Evolutionary conservation across 1,139 yeast species (phyloP).

Genomic region (Petasospora fabianii): DNA sequence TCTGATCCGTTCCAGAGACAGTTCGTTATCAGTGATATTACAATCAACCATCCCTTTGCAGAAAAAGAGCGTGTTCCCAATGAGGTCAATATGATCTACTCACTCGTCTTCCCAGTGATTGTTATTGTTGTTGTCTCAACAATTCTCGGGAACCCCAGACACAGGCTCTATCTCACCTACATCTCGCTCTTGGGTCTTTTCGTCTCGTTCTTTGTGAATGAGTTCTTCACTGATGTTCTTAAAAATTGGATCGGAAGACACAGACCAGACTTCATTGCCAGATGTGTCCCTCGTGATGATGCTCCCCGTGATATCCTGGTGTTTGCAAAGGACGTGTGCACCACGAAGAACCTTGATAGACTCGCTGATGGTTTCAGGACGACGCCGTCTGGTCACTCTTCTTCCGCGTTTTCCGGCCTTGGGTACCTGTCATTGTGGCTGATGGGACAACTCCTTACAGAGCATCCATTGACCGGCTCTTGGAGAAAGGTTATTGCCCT

Average conservation of each 20-base stretch:
- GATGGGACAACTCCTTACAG: constrained; percentile 53
- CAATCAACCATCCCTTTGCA: constrained; percentile 72
- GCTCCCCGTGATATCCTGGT: constrained; percentile 47
- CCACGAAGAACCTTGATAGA: constrained; percentile 41
- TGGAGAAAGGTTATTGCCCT: constrained; percentile 48
- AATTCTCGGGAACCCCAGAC: constrained; percentile 36
- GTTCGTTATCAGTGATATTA: constrained; percentile 52
- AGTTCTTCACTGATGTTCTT: constrained; percentile 58
- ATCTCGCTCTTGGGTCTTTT: constrained; percentile 50
- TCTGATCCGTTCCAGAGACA: constrained; percentile 66
- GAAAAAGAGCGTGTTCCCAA: constrained; percentile 56
- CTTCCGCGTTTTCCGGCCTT: constrained; percentile 62
- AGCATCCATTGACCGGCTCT: constrained; percentile 42
- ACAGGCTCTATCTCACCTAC: constrained; percentile 43
- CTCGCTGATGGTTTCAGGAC: constrained; percentile 71
- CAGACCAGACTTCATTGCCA: constrained; percentile 72
- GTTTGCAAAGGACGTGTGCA: constrained; percentile 58
- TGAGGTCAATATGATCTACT: constrained; percentile 35
- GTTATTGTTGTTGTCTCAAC: constrained; percentile 35
- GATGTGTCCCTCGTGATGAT: constrained; percentile 56
- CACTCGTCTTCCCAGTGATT: constrained; percentile 40
- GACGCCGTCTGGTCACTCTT: constrained; percentile 78
- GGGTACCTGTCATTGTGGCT: constrained; percentile 63
- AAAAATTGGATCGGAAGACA: constrained; percentile 74
- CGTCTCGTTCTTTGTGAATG: constrained; percentile 49